Evolutionary conservation across 352 stramenopile species (phyloP).

Genomic region (Pythium biforme): DNA sequence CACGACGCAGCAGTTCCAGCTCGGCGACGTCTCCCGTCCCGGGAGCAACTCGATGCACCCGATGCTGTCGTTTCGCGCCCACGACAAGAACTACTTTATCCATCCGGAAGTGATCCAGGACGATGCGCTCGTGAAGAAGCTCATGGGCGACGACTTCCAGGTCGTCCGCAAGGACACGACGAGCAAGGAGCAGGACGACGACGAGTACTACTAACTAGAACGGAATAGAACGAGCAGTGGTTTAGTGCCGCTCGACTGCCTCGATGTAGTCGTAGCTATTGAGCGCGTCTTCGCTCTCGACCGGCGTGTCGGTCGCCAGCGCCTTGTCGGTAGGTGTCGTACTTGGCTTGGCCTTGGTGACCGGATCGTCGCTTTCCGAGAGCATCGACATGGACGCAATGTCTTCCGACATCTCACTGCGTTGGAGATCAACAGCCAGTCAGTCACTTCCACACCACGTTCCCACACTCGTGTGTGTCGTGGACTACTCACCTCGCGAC

Average conservation of each 20-base stretch:
- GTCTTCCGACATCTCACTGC: constrained; percentile 66
- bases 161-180: constrained; percentile 14
- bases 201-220: constrained; percentile 26
- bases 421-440: too few relatives aligned
- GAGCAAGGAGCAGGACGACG: constrained; percentile 4
- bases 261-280: constrained; percentile 88
- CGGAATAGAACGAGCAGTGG: neutral
- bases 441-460: too few relatives aligned
- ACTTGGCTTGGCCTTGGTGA: neutral
- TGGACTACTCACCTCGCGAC: constrained; percentile 66
- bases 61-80: constrained; percentile 80
- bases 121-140: constrained; percentile 53
- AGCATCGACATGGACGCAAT: constrained; percentile 57
- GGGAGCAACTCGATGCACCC: constrained; percentile 66
- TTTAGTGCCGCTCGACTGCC: constrained; percentile 46
- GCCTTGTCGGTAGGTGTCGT: neutral
- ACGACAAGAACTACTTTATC: constrained; percentile 72
- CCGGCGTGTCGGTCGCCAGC: constrained; percentile 40
- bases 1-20: constrained; percentile 48
- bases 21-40: constrained; percentile 57
- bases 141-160: constrained; percentile 43
- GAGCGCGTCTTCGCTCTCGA: constrained; percentile 63
- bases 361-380: constrained; percentile 41
- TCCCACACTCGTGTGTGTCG: too few relatives aligned
- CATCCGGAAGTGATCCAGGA: constrained; percentile 74